Evolutionary conservation across 2,329 filamentous ascomycete genomes (phyloP).

Genomic region (Beauveria sp.): DNA sequence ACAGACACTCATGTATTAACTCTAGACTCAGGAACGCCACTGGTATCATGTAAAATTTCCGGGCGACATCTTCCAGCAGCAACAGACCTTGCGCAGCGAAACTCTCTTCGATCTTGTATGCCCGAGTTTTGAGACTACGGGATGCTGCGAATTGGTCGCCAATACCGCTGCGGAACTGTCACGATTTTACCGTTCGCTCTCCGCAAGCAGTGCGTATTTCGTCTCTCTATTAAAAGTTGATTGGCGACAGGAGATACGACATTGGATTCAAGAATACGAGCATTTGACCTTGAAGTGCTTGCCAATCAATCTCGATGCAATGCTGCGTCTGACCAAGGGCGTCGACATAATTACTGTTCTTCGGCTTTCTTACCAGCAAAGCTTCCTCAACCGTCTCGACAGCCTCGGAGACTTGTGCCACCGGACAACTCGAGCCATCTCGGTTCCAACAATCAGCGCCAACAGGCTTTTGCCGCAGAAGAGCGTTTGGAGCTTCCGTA

Average conservation of each 20-base stretch:
- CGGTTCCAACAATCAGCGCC: constrained; percentile 46
- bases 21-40: not conserved
- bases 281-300: not conserved
- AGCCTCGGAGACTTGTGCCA: constrained; percentile 40
- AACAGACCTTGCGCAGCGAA: not conserved
- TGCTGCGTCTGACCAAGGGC: not conserved
- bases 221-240: not conserved
- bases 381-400: constrained; percentile 44
- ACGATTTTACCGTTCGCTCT: not conserved
- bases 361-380: constrained; percentile 24
- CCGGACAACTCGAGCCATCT: constrained; percentile 38
- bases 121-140: not conserved
- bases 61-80: too few species aligned
- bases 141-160: not conserved
- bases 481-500: constrained; percentile 43
- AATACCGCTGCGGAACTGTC: not conserved
- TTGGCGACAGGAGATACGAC: not conserved
- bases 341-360: not conserved
- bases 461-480: constrained; percentile 44
- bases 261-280: not conserved
- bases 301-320: not conserved
- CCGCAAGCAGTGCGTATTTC: not conserved
- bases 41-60: not conserved
- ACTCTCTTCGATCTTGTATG: not conserved
- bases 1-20: not conserved